phyloP scores from a whole-genome alignment of 148 eudicot species.

The Camellia japonica region DNA sequence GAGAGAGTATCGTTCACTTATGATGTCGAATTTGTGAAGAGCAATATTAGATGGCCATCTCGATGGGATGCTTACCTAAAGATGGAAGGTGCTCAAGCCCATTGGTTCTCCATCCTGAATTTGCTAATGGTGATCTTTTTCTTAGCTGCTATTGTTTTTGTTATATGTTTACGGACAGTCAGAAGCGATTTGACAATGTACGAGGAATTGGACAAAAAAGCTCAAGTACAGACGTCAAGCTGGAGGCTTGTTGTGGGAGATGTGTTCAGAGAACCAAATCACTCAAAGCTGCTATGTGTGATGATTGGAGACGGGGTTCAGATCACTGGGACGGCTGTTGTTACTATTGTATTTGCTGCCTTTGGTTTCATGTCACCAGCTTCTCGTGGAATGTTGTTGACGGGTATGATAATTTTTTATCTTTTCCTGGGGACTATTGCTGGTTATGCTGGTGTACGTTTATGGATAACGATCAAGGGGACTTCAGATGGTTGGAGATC shows the following conservation, averaged over 20 bases:
- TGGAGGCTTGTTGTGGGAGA: slow-evolving; percentile 84
- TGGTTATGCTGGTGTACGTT: slow-evolving; percentile 60
- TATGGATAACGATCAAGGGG: slow-evolving; percentile 50
- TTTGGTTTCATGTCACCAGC: slow-evolving; percentile 69
- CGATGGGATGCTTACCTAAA: slow-evolving; percentile 71
- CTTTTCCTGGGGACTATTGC: slow-evolving; percentile 48
- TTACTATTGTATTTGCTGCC: slow-evolving; percentile 59
- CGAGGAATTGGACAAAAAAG: slow-evolving; percentile 62
- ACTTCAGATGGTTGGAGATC: slow-evolving; percentile 64
- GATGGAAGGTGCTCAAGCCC: slow-evolving; percentile 61
- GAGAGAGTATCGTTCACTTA: slow-evolving; percentile 59
- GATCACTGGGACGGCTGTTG: slow-evolving; percentile 56
- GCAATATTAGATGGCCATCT: slow-evolving; percentile 59
- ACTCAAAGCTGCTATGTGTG: slow-evolving; percentile 51
- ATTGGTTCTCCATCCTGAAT: slow-evolving; percentile 62
- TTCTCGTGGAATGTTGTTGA: slow-evolving; percentile 58
- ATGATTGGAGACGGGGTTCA: slow-evolving; percentile 71
- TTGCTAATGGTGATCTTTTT: slow-evolving; percentile 63
- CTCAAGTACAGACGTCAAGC: slow-evolving; percentile 73
- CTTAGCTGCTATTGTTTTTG: slow-evolving; percentile 65
- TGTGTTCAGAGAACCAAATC: slow-evolving; percentile 59
- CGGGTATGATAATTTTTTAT: slow-evolving; percentile 57
- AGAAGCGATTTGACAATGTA: slow-evolving; percentile 59
- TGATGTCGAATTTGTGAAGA: slow-evolving; percentile 64
- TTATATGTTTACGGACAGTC: slow-evolving; percentile 57